phyloP scores from a whole-genome alignment of 768 basidiomycete species.

The Chlorophyllum brunneum region DNA sequence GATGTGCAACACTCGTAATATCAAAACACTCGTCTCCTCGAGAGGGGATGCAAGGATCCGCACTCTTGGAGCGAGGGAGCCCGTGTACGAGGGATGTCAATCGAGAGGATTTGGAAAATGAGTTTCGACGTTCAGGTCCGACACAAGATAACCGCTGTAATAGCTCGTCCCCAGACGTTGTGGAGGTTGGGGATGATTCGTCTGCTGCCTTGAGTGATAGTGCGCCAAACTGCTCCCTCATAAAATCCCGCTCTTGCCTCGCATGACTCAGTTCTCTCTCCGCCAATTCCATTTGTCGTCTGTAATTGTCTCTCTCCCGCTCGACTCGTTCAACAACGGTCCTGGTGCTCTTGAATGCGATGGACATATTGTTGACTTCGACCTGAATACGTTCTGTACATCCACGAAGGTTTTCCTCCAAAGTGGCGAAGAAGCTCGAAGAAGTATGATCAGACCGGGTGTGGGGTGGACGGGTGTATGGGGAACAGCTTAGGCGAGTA shows the following conservation, averaged over 20 bases:
- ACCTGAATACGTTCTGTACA: slow-evolving; percentile 1
- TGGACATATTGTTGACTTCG: not conserved
- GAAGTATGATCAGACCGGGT: no score
- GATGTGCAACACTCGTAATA: not conserved
- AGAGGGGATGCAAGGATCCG: not conserved
- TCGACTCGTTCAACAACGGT: not conserved
- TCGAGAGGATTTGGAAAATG: not conserved
- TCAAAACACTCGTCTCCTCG: slow-evolving; percentile 6
- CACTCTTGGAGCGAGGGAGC: not conserved
- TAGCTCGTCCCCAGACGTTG: not conserved
- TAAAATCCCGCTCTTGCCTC: not conserved
- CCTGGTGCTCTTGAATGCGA: not conserved
- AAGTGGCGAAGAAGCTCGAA: not conserved
- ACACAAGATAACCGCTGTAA: not conserved
- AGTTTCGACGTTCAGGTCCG: not conserved
- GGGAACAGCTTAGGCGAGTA: not conserved
- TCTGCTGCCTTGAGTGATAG: not conserved
- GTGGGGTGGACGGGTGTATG: not conserved
- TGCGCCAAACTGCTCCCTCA: not conserved
- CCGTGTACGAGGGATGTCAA: not conserved
- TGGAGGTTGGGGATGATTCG: not conserved
- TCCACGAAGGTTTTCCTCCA: not conserved
- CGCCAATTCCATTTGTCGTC: not conserved
- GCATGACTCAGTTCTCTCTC: not conserved
- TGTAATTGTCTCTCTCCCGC: not conserved